A percentile compares a stretch with the other conserved stretches of the same genome.
Evolutionary conservation across 2,329 filamentous ascomycete genomes (phyloP).

Genomic region (Scytalidium sp.): DNA sequence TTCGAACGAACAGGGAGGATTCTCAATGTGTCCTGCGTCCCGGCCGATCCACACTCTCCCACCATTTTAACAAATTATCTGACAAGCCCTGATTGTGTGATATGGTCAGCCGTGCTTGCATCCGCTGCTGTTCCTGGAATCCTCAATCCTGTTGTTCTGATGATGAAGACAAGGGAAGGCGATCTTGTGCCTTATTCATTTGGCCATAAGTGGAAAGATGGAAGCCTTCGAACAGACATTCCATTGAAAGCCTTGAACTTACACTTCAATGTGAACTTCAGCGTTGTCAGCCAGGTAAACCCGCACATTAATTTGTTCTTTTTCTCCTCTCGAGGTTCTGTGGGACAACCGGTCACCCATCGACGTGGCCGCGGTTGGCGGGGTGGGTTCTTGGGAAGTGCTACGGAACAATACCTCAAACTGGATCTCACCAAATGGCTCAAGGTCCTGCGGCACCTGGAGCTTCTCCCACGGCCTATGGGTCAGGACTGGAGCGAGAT

Average conservation of each 20-base stretch:
- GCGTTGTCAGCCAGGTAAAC: conserved; percentile 85
- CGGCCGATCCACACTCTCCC: conserved; percentile 89
- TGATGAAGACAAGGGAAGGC: conserved; percentile 80
- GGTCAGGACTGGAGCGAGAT: conserved; percentile 97
- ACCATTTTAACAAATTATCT: conserved; percentile 94
- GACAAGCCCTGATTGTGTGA: conserved; percentile 93
- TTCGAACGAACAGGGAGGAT: conserved; percentile 92
- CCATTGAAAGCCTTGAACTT: conserved; percentile 91
- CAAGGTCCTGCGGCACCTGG: conserved; percentile 87
- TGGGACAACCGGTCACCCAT: conserved; percentile 91
- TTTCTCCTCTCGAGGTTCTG: conserved; percentile 89
- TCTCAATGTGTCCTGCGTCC: conserved; percentile 93
- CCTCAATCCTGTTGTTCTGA: conserved; percentile 89
- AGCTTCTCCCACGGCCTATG: conserved; percentile 83
- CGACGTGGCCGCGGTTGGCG: conserved; percentile 92
- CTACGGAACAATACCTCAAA: conserved; percentile 92
- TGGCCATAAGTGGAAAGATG: conserved; percentile 99
- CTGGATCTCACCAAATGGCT: conserved; percentile 98
- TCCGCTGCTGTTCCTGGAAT: conserved; percentile 96
- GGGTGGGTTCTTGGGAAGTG: conserved; percentile 89
- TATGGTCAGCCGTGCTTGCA: conserved; percentile 94
- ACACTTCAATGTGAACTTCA: conserved; percentile 98
- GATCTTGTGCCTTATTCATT: conserved; percentile 87
- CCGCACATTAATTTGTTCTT: conserved; percentile 99
- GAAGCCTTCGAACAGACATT: conserved; percentile 89